A percentile compares a stretch with the other conserved stretches of the same genome.
Conservation (phyloP, 2,329 filamentous ascomycete species). For the Fusarium mundagurra region DNA sequence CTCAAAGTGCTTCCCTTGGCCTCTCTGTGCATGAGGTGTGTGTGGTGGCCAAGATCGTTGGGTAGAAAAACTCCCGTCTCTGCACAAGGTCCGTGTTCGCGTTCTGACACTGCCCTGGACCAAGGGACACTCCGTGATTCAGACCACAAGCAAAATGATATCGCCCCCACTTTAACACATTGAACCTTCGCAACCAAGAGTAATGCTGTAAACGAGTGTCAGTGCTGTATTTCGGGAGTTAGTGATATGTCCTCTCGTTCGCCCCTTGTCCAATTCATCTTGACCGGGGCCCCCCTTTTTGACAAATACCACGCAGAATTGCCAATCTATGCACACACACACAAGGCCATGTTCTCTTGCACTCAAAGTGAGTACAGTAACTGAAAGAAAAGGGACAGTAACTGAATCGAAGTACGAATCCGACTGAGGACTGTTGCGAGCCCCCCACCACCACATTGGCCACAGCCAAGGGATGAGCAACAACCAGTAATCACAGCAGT, state of each 20-base stretch:
- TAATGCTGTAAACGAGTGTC: fast-evolving
- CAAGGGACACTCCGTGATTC: background rate
- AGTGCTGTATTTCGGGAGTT: fast-evolving
- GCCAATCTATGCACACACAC: too few species aligned
- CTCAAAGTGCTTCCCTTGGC: fast-evolving
- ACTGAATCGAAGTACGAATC: too few species aligned
- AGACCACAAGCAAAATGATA: background rate
- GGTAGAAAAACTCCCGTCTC: background rate
- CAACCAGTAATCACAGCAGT: fast-evolving
- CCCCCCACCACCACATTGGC: background rate
- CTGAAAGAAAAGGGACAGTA: fast-evolving
- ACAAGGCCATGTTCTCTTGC: too few species aligned
- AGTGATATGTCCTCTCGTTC: fast-evolving
- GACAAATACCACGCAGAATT: background rate
- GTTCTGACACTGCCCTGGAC: too few species aligned
- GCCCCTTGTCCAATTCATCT: fast-evolving
- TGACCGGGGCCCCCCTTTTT: background rate
- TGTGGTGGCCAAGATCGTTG: too few species aligned
- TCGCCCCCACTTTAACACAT: background rate
- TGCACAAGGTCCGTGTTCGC: background rate
- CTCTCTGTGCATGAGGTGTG: background rate
- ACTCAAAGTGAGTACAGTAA: fast-evolving
- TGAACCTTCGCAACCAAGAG: fast-evolving
- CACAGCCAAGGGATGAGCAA: too few species aligned
- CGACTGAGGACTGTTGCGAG: fast-evolving